phyloP scores from a whole-genome alignment of 371 early-diverging fungal genomes.

The Mucor lusitanicus region DNA sequence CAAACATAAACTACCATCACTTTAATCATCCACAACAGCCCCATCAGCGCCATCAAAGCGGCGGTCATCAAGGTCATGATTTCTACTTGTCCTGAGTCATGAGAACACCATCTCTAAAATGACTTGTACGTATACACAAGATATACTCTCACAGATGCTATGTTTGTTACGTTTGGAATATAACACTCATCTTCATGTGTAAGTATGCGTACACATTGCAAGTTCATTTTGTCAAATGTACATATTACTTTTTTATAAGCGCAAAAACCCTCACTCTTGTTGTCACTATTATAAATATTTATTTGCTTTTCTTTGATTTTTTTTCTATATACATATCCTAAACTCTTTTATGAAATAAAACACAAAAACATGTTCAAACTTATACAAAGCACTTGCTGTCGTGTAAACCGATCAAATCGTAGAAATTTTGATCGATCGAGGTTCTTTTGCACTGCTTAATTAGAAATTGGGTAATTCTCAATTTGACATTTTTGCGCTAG shows the following conservation, averaged over 20 bases:
- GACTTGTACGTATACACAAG: not conserved
- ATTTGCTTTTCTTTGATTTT: not conserved
- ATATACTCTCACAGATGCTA: not conserved
- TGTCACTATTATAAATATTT: not conserved
- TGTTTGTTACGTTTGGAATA: conserved; percentile 3
- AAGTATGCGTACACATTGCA: not conserved
- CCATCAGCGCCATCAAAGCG: not conserved
- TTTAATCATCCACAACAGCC: not conserved
- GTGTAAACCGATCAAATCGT: not conserved
- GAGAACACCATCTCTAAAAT: not conserved
- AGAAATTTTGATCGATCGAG: not conserved
- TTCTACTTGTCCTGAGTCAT: not conserved
- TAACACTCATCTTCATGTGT: not conserved
- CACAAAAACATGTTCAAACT: not conserved
- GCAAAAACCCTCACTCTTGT: not conserved
- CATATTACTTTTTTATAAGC: not conserved
- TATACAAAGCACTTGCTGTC: not conserved
- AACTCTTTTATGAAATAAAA: not conserved
- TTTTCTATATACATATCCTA: not conserved
- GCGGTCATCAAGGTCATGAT: not conserved
- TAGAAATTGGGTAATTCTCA: not conserved
- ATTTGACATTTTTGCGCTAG: not conserved
- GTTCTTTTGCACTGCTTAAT: not conserved
- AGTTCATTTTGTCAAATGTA: not conserved
- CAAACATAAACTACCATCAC: not conserved